Evolutionary conservation across 257 asterid species (phyloP), one percentile per base, ranked within the genome.

Genomic region (Paulownia fortunei): DNA sequence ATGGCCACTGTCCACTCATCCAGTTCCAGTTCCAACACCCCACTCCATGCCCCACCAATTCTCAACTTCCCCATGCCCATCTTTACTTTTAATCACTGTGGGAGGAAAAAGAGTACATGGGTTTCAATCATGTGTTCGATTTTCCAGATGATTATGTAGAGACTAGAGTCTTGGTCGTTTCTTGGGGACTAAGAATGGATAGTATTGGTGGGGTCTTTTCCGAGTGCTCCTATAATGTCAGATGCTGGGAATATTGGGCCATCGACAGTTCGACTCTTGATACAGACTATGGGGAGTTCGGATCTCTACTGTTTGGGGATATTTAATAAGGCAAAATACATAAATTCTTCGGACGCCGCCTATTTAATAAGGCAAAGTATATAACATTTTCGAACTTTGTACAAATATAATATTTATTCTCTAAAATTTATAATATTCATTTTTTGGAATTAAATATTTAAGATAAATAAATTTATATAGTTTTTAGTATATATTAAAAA

Each of bases 11-110:
- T 91, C 97, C 98, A 95, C 15, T 88, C 92, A 5, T 89, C 98
- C 37, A 91, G 76, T 37, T 91, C 93, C 11, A 95, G 84, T 72
- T 95, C 99, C 66, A 95, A 49, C 9, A 89, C 84, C 46, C 99
- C 99, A 80, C 92, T 89, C 99, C 99, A 95, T 19, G 96, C 84
- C 76, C 99, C 99, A 54, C 88, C 99, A 12, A 95, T 85, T 89
- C 85, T 89, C 85, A 95, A 79, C 80, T 95, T 95, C 12, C 85
- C 89, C 76, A 74, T 58, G 37, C 73, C 88, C 92, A 87, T 91
- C 34, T 59, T 71, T 23, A 3, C 13, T 63, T 52, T 34, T 11
- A 13, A n/a, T 72, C 15, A 44, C 51, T 41, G 55, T 4, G 0
- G 24, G 34, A 18, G 49, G 30, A n/a, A 15, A 68, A 8, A 19